Base-by-base conservation (phyloP, 2,329 filamentous ascomycete species). In the Alternaria infectoria region DNA sequence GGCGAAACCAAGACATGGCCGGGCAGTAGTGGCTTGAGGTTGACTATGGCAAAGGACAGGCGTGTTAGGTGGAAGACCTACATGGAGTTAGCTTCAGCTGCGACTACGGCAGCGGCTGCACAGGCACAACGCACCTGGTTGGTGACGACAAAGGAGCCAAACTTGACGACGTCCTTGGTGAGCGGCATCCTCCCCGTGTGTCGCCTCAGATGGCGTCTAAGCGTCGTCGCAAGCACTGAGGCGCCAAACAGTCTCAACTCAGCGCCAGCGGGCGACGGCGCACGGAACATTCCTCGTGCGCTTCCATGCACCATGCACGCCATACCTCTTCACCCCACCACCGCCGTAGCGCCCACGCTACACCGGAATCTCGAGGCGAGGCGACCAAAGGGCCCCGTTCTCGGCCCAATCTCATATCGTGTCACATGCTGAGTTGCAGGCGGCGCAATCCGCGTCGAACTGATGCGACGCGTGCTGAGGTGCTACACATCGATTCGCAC, bases 1-100 rank as follows among this genome's bases (percentile, higher is more conserved):
- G 96, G 93, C 69, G 92, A 97, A 65, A 99, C 88, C 30, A 99
- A 91, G 65, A 98, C 90, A 83, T 99, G 96, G 61, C 96, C 96
- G 0, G 94, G 93, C 2, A 97, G 87, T 40, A 99, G 88, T 23
- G 96, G 96, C 82, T 97, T 97, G 78, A 98, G 88, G 82, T 99
- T 99, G 61, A 98, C 94, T 66, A 98, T 86, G 57, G 93, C 93
- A 83, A 93, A 97, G 71, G 90, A 92, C 73, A 91, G 86, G 1
- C 87, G 85, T 2, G 94, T 97, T 69, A 86, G 85, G 80, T 96
- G 88, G 84, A 98, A 98, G 83, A 97, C 93, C 91, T 97, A 70
- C 28, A 28, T 36, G 11, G 19, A 11, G 30, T 52, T 40, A 52
- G 49, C 49, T 23, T 40, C 19, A 23, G 17, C 23, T 32, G 49